A percentile compares a stretch with the other conserved stretches of the same genome.
phyloP scores from a whole-genome alignment of 306 rosid genomes.

The Gynostemma pentaphyllum region DNA sequence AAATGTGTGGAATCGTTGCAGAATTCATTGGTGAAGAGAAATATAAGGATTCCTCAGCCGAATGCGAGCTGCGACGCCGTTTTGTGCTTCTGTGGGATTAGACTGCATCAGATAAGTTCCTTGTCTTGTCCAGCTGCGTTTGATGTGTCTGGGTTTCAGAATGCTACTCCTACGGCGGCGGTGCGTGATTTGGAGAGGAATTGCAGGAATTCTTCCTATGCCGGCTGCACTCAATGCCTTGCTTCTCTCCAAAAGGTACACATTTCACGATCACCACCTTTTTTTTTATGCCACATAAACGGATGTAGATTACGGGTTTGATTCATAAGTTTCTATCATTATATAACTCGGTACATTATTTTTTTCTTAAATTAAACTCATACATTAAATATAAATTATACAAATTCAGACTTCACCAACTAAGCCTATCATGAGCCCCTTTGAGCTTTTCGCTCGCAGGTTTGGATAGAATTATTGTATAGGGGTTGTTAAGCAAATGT shows the following conservation, averaged over 20 bases:
- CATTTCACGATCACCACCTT: too few species aligned
- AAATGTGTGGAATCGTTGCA: slow-evolving; percentile 87
- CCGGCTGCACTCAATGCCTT: slow-evolving; percentile 85
- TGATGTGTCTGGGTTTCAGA: slow-evolving; percentile 42
- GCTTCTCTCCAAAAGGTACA: slow-evolving; percentile 69
- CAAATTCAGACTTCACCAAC: too few species aligned
- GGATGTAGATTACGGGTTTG: too few species aligned
- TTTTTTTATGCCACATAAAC: too few species aligned
- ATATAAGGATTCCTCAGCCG: slow-evolving; percentile 70
- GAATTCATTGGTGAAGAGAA: slow-evolving; percentile 45
- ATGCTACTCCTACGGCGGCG: slow-evolving; percentile 66
- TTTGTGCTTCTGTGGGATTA: slow-evolving; percentile 81
- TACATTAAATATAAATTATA: too few species aligned
- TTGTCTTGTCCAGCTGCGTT: slow-evolving; percentile 79
- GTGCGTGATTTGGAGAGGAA: slow-evolving; percentile 54
- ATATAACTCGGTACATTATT: too few species aligned
- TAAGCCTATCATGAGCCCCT: too few species aligned
- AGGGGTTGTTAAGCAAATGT: too few species aligned
- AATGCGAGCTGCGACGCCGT: slow-evolving; percentile 86
- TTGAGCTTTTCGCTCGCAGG: too few species aligned
- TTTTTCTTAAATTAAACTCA: too few species aligned
- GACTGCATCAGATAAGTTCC: slow-evolving; percentile 82
- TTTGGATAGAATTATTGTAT: too few species aligned
- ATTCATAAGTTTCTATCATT: too few species aligned
- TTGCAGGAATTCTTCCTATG: slow-evolving; percentile 68